Evolutionary conservation across 768 basidiomycete genomes (phyloP).

Genomic region (Amanita pseudoporphyria): DNA sequence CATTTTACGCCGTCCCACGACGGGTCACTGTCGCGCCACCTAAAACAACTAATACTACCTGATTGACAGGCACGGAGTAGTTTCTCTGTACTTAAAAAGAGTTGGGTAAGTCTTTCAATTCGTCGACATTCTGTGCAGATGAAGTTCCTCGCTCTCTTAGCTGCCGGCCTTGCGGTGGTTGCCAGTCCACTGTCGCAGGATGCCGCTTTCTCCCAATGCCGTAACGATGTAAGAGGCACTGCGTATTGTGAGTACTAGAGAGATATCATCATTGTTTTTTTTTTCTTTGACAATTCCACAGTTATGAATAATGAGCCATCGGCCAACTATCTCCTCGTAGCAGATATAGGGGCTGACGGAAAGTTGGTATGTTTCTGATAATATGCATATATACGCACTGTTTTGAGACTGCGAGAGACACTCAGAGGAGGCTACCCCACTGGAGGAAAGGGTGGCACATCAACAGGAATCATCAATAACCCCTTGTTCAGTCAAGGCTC

Average conservation of each 20-base stretch:
- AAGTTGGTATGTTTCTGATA: background rate
- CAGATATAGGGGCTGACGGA: background rate
- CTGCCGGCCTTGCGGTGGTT: background rate
- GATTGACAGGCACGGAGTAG: too few relatives aligned
- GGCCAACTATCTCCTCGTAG: background rate
- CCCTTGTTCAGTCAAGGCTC: background rate
- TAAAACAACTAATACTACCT: too few relatives aligned
- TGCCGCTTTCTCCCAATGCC: background rate
- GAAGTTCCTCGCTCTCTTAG: too few relatives aligned
- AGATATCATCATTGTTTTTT: background rate
- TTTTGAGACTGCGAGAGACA: background rate
- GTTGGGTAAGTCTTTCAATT: too few relatives aligned
- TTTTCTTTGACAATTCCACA: background rate
- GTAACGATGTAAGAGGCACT: background rate
- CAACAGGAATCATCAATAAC: slow-evolving; percentile 15
- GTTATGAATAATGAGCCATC: background rate
- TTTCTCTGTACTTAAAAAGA: too few relatives aligned
- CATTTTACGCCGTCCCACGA: too few relatives aligned
- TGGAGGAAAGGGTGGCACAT: background rate
- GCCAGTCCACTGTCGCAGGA: background rate
- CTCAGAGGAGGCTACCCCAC: background rate
- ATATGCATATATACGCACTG: background rate
- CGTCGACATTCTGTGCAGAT: too few relatives aligned
- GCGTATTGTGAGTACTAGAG: background rate
- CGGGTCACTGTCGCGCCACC: too few relatives aligned